Percentiles rank a stretch among this genome's conserved stretches.
Evolutionary conservation across 345 rosid species (phyloP).

Genomic region (Salix koriyanagi): DNA sequence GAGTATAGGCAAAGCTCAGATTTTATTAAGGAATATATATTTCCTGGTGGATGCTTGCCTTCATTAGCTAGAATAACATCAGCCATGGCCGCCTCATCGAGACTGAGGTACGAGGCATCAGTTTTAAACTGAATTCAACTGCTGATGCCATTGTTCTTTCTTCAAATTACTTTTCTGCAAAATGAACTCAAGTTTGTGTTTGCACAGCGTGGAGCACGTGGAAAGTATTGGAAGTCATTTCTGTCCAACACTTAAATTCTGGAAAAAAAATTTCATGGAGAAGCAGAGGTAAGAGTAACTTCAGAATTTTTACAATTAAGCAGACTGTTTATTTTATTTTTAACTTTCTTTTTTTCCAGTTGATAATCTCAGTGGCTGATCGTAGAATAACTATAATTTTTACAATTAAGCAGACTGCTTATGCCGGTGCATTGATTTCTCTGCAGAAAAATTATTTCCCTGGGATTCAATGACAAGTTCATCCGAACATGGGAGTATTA

Average conservation of each 20-base stretch:
- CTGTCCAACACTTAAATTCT: constrained; percentile 64
- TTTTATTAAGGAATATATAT: constrained; percentile 88
- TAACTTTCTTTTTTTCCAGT: too few relatives aligned
- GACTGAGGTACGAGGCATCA: constrained; percentile 54
- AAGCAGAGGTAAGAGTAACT: constrained; percentile 48
- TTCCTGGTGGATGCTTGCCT: constrained; percentile 88
- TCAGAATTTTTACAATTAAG: not conserved
- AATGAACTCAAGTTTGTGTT: not conserved
- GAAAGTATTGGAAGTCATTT: constrained; percentile 84
- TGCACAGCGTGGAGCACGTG: constrained; percentile 67
- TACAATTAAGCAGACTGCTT: not conserved
- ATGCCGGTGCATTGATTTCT: not conserved
- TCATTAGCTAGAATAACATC: constrained; percentile 69
- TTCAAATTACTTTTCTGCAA: not conserved
- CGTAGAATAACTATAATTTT: not conserved
- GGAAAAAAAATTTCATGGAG: constrained; percentile 79
- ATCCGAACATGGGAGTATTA: constrained; percentile 88
- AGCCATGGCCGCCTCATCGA: constrained; percentile 69
- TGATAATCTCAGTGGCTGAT: not conserved
- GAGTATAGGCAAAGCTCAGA: constrained; percentile 80
- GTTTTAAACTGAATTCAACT: not conserved
- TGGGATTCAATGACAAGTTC: constrained; percentile 79
- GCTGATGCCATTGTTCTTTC: not conserved
- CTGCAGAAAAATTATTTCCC: constrained; percentile 52
- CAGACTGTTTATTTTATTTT: not conserved